phyloP scores from a whole-genome alignment of 2,329 filamentous ascomycete species.

The Nannizziopsis barbatae region DNA sequence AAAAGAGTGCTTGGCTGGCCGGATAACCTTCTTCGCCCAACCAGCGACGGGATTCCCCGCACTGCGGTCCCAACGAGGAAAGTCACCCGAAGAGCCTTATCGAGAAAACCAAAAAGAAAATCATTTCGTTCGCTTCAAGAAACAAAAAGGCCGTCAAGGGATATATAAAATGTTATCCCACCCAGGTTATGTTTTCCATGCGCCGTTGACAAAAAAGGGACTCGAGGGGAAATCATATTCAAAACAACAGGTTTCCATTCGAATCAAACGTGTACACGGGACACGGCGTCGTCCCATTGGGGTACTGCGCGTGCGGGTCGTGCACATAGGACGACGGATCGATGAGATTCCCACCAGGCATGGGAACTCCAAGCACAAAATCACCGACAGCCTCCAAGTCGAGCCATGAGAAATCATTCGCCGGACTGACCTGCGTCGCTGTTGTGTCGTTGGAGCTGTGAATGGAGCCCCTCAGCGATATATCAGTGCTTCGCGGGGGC shows the following conservation, averaged over 20 bases:
- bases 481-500: conserved; percentile 16
- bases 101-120: too few species aligned
- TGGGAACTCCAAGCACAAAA: conserved; percentile 41
- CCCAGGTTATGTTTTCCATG: too few species aligned
- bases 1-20: neutral
- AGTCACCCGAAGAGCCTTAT: too few species aligned
- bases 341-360: conserved; percentile 26
- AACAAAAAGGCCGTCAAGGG: too few species aligned
- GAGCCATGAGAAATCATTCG: conserved; percentile 52
- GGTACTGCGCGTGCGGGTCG: conserved; percentile 22
- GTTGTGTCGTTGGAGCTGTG: conserved; percentile 28
- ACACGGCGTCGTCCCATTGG: conserved; percentile 26
- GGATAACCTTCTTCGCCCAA: too few species aligned
- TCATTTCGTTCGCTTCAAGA: too few species aligned
- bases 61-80: neutral
- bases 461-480: conserved; percentile 17
- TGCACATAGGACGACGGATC: conserved; percentile 28
- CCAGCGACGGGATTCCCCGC: too few species aligned
- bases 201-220: neutral
- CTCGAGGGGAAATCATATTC: neutral
- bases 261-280: conserved; percentile 32
- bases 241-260: conserved; percentile 24
- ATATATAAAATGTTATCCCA: too few species aligned
- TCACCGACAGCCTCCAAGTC: conserved; percentile 51
- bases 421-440: conserved; percentile 33